Conservation (phyloP, 75 land plant genomes). For the Cryptomeria japonica region DNA sequence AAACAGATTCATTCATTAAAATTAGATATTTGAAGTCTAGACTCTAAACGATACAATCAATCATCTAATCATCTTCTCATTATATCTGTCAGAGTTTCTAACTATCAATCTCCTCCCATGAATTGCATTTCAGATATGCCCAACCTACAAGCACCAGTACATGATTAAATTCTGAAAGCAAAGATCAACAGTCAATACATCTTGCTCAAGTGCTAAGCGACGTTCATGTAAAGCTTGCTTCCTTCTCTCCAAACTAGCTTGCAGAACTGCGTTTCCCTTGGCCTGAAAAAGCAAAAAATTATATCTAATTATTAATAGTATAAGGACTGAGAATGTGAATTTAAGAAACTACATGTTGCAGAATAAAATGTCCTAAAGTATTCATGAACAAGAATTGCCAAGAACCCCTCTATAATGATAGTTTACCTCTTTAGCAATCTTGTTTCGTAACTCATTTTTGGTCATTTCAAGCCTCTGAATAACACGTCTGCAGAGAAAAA, state of each 20-base stretch:
- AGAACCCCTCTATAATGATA: background rate
- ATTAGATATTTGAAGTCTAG: background rate
- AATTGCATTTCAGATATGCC: background rate
- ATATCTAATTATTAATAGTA: background rate
- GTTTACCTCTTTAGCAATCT: constrained; percentile 95
- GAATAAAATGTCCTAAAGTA: background rate
- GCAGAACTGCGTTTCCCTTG: constrained; percentile 92
- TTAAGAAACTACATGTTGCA: background rate
- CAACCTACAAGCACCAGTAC: background rate
- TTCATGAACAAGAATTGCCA: background rate
- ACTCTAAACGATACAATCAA: background rate
- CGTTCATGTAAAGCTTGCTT: constrained; percentile 99
- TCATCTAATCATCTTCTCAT: background rate
- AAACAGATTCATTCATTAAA: background rate
- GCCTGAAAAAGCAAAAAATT: constrained; percentile 48
- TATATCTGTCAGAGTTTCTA: background rate
- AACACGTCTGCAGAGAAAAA: constrained; percentile 64
- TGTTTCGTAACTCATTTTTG: constrained; percentile 83
- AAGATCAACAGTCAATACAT: constrained; percentile 44
- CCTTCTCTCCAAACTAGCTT: constrained; percentile 98
- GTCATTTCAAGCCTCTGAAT: constrained; percentile 94
- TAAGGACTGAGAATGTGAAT: background rate
- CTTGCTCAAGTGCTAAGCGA: constrained; percentile 97
- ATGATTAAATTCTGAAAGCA: constrained; percentile 9
- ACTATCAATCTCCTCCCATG: background rate